These are phyloP conservation scores for Oryza meyeriana DNA, from an alignment of 176 grass and related monocot genomes.

Conservation along the genomic window DNA sequence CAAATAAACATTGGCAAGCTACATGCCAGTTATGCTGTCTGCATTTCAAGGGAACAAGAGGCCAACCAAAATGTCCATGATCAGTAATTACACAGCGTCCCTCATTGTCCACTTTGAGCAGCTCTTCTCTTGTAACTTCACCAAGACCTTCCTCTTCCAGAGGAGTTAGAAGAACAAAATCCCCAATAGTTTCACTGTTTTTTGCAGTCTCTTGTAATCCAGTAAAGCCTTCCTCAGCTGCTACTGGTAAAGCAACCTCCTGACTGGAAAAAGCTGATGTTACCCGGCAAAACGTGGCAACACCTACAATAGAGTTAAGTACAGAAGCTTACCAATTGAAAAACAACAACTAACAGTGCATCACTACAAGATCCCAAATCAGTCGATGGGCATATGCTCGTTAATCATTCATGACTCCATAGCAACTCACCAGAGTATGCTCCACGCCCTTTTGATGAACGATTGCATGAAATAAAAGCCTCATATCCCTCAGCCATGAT, in stretches of 20 bases:
- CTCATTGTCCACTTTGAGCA: conserved; percentile 78
- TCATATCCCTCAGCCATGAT: conserved; percentile 87
- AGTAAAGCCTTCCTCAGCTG: conserved; percentile 88
- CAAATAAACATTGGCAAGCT: neutral
- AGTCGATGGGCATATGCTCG: neutral
- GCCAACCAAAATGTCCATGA: conserved; percentile 87
- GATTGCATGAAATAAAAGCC: conserved; percentile 85
- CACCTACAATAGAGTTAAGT: conserved; percentile 46
- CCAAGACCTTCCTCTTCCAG: conserved; percentile 57
- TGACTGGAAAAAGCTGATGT: conserved; percentile 77
- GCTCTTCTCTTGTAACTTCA: conserved; percentile 66
- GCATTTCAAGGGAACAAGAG: neutral
- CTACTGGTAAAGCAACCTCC: conserved; percentile 77
- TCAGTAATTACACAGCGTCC: conserved; percentile 90
- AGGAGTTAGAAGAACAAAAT: conserved; percentile 46
- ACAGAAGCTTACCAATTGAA: neutral
- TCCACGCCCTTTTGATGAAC: conserved; percentile 58
- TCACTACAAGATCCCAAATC: neutral
- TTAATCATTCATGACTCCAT: neutral
- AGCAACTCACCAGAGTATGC: conserved; percentile 71
- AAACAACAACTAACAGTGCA: neutral
- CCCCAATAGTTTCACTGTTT: conserved; percentile 41
- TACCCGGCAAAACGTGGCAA: conserved; percentile 90
- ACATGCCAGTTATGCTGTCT: neutral
- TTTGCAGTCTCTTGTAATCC: conserved; percentile 56